phyloP scores from a whole-genome alignment of 345 rosid genomes.

The Angophora floribunda region DNA sequence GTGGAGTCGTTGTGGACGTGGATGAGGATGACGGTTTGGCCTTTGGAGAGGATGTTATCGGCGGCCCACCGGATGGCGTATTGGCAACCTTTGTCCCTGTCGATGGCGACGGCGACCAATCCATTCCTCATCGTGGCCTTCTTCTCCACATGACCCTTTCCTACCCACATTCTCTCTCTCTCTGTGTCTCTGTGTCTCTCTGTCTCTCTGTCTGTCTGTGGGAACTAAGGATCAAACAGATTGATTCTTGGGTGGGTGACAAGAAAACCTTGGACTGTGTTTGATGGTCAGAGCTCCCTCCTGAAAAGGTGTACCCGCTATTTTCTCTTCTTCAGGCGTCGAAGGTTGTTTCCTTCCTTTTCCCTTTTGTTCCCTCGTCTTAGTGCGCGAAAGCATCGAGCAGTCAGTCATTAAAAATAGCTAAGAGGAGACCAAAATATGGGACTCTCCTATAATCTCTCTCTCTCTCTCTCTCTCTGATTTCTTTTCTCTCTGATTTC shows the following conservation, averaged over 20 bases:
- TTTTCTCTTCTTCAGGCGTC: neutral
- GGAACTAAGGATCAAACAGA: neutral
- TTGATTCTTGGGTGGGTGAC: neutral
- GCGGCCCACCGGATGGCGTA: slow-evolving; percentile 82
- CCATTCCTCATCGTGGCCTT: slow-evolving; percentile 36
- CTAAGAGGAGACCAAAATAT: neutral
- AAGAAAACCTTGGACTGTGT: neutral
- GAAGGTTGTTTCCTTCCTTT: neutral
- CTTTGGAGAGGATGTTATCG: slow-evolving; percentile 59
- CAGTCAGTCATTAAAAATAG: neutral
- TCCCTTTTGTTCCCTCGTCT: neutral
- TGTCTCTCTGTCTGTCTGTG: neutral
- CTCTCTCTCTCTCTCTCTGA: neutral
- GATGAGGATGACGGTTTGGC: slow-evolving; percentile 62
- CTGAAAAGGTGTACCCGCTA: neutral
- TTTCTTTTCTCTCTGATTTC: neutral
- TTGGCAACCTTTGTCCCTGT: slow-evolving; percentile 81
- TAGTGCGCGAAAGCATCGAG: neutral
- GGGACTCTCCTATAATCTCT: neutral
- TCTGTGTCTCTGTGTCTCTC: too few relatives aligned
- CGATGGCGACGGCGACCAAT: slow-evolving; percentile 70
- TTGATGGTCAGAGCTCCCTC: neutral
- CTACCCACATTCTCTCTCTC: slow-evolving; percentile 15
- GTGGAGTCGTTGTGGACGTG: slow-evolving; percentile 34
- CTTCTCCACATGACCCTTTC: slow-evolving; percentile 12